Evolutionary conservation across 2,329 filamentous ascomycete genomes (phyloP).

Genomic region (Penicillium paneum): DNA sequence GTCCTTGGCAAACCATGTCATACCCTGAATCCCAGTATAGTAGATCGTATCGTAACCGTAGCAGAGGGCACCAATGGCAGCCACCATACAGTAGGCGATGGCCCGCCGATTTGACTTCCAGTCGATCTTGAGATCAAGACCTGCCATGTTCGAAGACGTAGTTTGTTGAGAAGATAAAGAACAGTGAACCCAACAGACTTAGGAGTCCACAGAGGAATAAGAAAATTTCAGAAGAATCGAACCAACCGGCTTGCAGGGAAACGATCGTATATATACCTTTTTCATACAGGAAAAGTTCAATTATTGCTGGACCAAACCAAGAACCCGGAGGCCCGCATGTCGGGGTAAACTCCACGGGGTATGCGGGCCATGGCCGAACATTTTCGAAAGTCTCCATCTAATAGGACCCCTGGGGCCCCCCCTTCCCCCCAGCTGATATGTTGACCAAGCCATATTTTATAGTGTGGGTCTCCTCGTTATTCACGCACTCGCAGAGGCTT

Average conservation of each 20-base stretch:
- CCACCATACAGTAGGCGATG: conserved; percentile 26
- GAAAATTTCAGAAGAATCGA: too few species aligned
- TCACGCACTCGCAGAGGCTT: background rate
- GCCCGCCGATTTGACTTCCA: conserved; percentile 24
- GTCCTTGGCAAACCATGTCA: conserved; percentile 25
- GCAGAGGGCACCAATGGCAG: conserved; percentile 27
- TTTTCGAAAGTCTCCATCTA: background rate
- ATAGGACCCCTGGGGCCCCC: background rate
- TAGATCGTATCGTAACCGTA: conserved; percentile 32
- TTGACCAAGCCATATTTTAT: background rate
- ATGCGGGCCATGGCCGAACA: background rate
- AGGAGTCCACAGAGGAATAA: too few species aligned
- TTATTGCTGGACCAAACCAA: too few species aligned
- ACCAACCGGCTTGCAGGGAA: too few species aligned
- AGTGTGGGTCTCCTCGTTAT: background rate
- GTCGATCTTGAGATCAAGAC: conserved; percentile 15
- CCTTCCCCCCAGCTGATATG: background rate
- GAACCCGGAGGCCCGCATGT: background rate
- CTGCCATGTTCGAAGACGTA: conserved; percentile 1
- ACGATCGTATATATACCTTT: background rate
- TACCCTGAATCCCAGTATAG: conserved; percentile 30
- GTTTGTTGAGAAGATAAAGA: background rate
- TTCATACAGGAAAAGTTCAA: too few species aligned
- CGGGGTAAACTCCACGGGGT: conserved; percentile 3
- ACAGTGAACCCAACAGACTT: too few species aligned